phyloP scores from a whole-genome alignment of 495 filamentous ascomycete genomes.

The Cercophora samala region DNA sequence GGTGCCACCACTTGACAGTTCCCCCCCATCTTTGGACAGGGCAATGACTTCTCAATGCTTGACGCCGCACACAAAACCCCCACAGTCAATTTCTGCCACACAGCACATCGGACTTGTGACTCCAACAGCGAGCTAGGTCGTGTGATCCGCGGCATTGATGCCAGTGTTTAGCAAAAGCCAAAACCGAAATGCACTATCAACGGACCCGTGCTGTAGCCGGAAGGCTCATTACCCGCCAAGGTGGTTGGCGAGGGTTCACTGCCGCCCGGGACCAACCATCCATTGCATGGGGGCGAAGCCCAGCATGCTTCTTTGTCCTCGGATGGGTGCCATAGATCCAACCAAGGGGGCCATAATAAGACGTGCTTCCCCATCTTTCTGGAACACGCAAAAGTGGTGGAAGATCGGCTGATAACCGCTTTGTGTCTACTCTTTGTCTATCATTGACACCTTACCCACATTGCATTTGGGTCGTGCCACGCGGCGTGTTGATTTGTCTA shows the following conservation, averaged over 20 bases:
- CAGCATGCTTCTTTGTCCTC: neutral
- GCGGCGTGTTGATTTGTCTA: neutral
- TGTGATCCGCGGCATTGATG: neutral
- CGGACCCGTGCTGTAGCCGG: neutral
- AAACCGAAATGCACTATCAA: no score
- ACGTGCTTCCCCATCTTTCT: neutral
- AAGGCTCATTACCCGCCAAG: neutral
- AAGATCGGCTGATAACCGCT: neutral
- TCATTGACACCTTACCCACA: neutral
- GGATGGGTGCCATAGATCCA: neutral
- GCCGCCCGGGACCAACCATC: neutral
- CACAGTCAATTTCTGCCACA: no score
- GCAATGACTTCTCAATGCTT: neutral
- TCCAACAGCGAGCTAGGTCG: neutral
- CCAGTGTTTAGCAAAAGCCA: neutral
- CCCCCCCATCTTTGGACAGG: neutral
- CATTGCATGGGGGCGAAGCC: neutral
- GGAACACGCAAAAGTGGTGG: neutral
- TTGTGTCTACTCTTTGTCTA: neutral
- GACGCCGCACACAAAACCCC: neutral
- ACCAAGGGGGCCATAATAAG: neutral
- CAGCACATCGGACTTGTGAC: neutral
- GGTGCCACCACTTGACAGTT: neutral
- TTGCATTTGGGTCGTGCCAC: neutral
- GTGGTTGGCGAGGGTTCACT: neutral